Base-by-base conservation (phyloP, 1,284 basidiomycete genomes). In the Microbotryum intermedium region DNA sequence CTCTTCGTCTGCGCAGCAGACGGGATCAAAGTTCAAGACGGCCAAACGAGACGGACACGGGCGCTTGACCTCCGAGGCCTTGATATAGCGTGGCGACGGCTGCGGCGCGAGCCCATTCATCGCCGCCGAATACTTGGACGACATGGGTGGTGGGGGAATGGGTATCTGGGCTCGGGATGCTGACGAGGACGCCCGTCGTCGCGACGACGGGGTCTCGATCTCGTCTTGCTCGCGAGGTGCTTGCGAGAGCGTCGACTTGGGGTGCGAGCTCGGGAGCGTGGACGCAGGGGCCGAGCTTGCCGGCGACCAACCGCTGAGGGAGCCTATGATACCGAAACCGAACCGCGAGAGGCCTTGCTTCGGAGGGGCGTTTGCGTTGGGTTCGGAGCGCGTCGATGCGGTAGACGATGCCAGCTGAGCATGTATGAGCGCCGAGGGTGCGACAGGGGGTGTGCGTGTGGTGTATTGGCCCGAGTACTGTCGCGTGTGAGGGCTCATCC, bases 241-340 rank as follows among this genome's bases (percentile, higher is more conserved):
- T 48, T 30, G 45, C 50, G 56, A 42, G 52, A 45, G 39, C 25
- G 52, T 21, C 29, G 55, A 43, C 34, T 58, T 55, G 18, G 60
- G 54, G 42, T 84, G 11, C 72, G 79, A 60, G 84, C 82, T 30
- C 81, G 82, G 74, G 74, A 62, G 66, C 72, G 50, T 20, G 26
- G 53, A 43, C 20, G 30, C 52, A 8, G 56, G 47, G 34, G 39
- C 23, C 6, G 62, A 60, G 4, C 51, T 39, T 2, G 59, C 23
- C 2, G 63, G 53, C 23, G 62, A 60, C 61, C 66, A 68, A 11
- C 66, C 61, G 43, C 62, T 58, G 29, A 64, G 25, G 44, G 60
- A 60, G 16, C 64, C 66, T 44, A 60, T 55, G 26, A 65, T 56
- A 29, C 63, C 61, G 42, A 67, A 67, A n/a, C 58, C 59, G 51